Base-by-base conservation (phyloP, 2,329 filamentous ascomycete genomes). In the Huntiella savannae region DNA sequence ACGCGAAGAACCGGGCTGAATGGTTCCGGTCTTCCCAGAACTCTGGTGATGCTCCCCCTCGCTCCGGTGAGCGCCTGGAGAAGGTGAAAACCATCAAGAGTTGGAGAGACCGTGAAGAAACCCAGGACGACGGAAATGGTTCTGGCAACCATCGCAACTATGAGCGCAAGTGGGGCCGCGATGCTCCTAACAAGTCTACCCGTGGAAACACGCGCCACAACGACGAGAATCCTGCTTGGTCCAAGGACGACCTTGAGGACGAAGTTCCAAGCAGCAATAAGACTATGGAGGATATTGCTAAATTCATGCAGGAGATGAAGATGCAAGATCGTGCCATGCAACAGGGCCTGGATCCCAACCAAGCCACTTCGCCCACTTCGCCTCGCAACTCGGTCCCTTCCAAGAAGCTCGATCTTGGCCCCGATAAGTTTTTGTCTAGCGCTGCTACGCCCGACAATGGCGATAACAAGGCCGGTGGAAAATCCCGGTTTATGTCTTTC, bases 271-370 rank as follows among this genome's bases (percentile, higher is more conserved):
- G 80, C 55, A 73, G 70, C 4, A 82, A 84, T 55, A 94, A 86
- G 1, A 79, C 84, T 55, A 28, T 22, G 7, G 86, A 92, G 57
- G 87, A 95, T 53, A 92, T 95, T 60, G 80, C 92, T 63, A 83
- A 83, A 54, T 95, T 88, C 77, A 94, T 94, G 70, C 84, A 92
- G 55, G 73, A 71, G 52, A 92, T 92, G 85, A 88, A 77, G 35
- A 71, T 74, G 51, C 74, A 69, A 55, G 63, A 58, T 49, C 59
- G 56, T 2, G 48, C 40, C 17, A 37, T 40, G 11, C 44, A 15
- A 6, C 22, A 50, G 55, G 33, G 48, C 59, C 3, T 55, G 62
- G 13, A 55, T 8, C 32, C 16, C 15, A 17, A 33, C 10, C 19
- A 28, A 3, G 34, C 34, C 12, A n/a, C 12, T n/a, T n/a, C 16